Evolutionary conservation across 805 yeast genomes (phyloP), one percentile per base, ranked within the genome.

Genomic region (Candida sakaeoensis): DNA sequence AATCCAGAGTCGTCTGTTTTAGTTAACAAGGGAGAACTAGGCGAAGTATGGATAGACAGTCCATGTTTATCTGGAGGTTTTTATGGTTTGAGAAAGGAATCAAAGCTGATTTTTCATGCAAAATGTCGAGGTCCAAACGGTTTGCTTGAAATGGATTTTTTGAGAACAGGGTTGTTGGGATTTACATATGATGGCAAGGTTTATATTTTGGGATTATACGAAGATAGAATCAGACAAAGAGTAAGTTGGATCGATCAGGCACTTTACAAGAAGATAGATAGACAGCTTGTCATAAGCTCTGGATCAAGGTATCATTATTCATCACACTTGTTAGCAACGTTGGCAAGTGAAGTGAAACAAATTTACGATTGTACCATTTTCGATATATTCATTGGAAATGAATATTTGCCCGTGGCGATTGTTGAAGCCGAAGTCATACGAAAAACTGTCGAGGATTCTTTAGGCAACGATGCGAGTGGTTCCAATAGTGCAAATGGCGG

Each of bases 21-120:
- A 13, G 85, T 87, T 4, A 79, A 80, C 2, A 82, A 75, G 35
- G 77, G 85, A 53, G 87, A 84, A 46, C 86, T 93, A 12, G 99
- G 99, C 19, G 99, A 93, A 59, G 82, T 93, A 24, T 93, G 98
- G 98, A 85, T 93, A n/a, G 96, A 90, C 52, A 83, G 95, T 31
- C 91, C 91, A 1, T 85, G 95, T 44, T 63, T 93, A 5, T 82
- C 95, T 2, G 96, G 95, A 12, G 96, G 95, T 0, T 86, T 85
- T 54, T 88, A 89, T 82, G 90, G 80, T 63, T 18, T 78, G 65
- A 37, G 87, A 23, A 65, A 64, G 33, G 73, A 85, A 32, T 84
- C 95, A 0, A 80, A 77, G 43, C 74, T 71, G 44, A 82, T 87
- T 2, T 88, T 88, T 61, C 93, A 84, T 52, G 95, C 95, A 0